Conservation (phyloP, 139 green algal genomes). For the Chlorella sp. region DNA sequence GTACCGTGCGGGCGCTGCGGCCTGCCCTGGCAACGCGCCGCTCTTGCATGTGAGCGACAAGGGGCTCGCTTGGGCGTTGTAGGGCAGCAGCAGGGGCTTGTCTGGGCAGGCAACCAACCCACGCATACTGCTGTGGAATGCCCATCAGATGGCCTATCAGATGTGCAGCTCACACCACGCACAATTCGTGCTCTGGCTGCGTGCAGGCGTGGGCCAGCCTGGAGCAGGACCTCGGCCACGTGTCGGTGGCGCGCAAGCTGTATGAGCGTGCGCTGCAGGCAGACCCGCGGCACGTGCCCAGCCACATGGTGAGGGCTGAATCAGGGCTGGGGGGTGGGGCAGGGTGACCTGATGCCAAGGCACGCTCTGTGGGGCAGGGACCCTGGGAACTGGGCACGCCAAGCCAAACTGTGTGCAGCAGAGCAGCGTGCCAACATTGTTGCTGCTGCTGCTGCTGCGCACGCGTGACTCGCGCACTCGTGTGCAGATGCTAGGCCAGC, state of each 20-base stretch:
- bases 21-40: too few species aligned
- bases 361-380: neutral
- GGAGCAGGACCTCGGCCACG: slow-evolving; percentile 36
- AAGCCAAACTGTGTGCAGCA: neutral
- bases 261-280: slow-evolving; percentile 35
- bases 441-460: too few species aligned
- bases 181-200: slow-evolving; percentile 8
- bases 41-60: too few species aligned
- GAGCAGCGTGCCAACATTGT: too few species aligned
- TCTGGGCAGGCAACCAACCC: too few species aligned
- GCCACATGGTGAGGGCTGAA: slow-evolving; percentile 34
- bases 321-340: slow-evolving; percentile 5
- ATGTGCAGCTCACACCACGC: too few species aligned
- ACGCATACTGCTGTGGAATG: too few species aligned
- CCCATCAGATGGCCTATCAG: too few species aligned
- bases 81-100: too few species aligned
- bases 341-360: neutral
- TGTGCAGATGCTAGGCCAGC: slow-evolving; percentile 21
- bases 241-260: slow-evolving; percentile 31
- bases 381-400: neutral
- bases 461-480: too few species aligned
- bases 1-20: too few species aligned
- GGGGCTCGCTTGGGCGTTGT: too few species aligned
- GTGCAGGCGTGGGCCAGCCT: slow-evolving; percentile 51
- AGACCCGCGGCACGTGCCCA: slow-evolving; percentile 37